Evolutionary conservation across 2,329 filamentous ascomycete species (phyloP), one percentile per base, ranked within the genome.

Genomic region (Xylaria sp.): DNA sequence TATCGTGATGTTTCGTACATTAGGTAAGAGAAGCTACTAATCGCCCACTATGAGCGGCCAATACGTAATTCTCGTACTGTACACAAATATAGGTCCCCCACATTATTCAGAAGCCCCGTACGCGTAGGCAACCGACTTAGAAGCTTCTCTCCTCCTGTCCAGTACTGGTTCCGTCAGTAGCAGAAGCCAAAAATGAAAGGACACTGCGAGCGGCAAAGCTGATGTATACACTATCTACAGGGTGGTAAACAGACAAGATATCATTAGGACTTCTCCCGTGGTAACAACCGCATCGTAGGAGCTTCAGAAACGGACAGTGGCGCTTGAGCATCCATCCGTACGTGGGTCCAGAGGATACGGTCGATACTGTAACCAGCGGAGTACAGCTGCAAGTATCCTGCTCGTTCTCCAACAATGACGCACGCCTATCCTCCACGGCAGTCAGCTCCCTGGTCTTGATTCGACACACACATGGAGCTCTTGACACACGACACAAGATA

Each of bases 371-470:
- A 61, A 38, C 49, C 25, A 33, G 47, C 42, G 4, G 47, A 40
- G 53, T 57, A 61, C 42, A 50, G 25, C 37, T 35, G 37, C 35
- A 54, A 23, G 42, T 59, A 38, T 2, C 17, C 17, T 33, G 19
- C 45, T 21, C 23, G 37, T 38, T 56, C 60, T 51, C 60, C 60
- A 55, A 60, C 38, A 56, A 60, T 63, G 60, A 63, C 60, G 60
- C 28, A 31, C 28, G 60, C 60, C 55, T 63, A 3, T 60, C 55
- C 56, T 54, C 57, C 51, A 28, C 51, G 51, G 46, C 21, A 59
- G 19, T 17, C 42, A 14, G n/a, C n/a, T 7, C 49, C 60, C 53
- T 62, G 60, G 42, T 54, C 54, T 37, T 43, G 54, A 45, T 47
- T 53, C 28, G 28, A 50, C 25, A 52, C 38, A 15, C n/a, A n/a